phyloP scores from a whole-genome alignment of 768 basidiomycete species.

The Hygrocybe coccinea region DNA sequence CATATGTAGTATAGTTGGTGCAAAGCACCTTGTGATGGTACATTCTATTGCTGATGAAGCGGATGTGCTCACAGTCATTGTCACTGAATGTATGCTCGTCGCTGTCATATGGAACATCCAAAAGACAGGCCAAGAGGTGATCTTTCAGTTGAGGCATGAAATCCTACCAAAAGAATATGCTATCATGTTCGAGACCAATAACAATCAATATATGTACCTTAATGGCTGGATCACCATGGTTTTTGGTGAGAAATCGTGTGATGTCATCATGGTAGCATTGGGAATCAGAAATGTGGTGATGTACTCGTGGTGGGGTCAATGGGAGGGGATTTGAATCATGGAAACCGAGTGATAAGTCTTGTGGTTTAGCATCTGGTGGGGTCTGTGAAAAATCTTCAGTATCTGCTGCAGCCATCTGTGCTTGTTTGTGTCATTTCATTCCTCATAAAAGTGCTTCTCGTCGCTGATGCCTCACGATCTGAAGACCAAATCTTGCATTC shows the following conservation, averaged over 20 bases:
- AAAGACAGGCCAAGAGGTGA: conserved; percentile 24
- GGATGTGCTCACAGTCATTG: conserved; percentile 15
- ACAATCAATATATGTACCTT: conserved; percentile 11
- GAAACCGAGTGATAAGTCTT: not conserved
- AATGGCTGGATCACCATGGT: conserved; percentile 12
- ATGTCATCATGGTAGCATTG: not conserved
- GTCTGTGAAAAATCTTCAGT: not conserved
- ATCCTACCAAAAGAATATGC: conserved; percentile 12
- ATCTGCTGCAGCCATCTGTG: not conserved
- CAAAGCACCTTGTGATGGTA: conserved; percentile 30
- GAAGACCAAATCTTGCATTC: conserved; percentile 3
- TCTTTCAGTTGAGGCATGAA: conserved; percentile 27
- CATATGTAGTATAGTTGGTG: conserved; percentile 28
- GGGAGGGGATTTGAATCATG: not conserved
- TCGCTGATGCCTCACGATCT: conserved; percentile 21
- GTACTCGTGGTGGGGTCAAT: not conserved
- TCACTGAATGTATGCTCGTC: conserved; percentile 17
- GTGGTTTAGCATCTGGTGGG: not conserved
- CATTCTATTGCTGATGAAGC: conserved; percentile 22
- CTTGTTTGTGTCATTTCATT: not conserved
- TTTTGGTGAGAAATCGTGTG: not conserved
- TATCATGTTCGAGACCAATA: not conserved
- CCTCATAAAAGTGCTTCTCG: conserved; percentile 5
- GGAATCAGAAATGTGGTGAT: conserved; percentile 22
- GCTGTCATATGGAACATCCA: conserved; percentile 9